phyloP scores from a whole-genome alignment of 176 grass and related monocot genomes.

The Rhipidocladum racemiflorum region DNA sequence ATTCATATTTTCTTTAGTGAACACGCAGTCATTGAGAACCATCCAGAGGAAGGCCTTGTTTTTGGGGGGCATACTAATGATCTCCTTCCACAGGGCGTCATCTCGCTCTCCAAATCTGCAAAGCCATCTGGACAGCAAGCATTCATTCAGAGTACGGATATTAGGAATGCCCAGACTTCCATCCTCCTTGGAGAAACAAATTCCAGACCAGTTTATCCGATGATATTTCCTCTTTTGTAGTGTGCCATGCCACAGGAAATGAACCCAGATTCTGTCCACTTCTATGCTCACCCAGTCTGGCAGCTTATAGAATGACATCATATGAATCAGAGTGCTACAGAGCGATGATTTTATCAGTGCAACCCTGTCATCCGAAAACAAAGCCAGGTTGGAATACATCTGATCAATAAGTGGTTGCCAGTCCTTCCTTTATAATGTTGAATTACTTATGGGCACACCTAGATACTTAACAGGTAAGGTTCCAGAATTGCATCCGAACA shows the following conservation, averaged over 20 bases:
- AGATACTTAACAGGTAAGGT: background rate
- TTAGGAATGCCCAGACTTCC: background rate
- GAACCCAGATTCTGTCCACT: background rate
- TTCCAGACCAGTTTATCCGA: background rate
- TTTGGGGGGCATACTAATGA: background rate
- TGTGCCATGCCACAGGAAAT: background rate
- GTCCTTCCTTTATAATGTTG: background rate
- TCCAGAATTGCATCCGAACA: slow-evolving; percentile 7
- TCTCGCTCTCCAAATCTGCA: background rate
- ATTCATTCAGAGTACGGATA: background rate
- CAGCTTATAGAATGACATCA: background rate
- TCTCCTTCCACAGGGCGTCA: background rate
- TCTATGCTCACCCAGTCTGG: background rate
- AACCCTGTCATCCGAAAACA: background rate
- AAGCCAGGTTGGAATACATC: background rate
- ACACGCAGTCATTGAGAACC: too few relatives aligned
- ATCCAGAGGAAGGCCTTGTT: too few relatives aligned
- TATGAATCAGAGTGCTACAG: background rate
- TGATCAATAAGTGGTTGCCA: slow-evolving; percentile 2
- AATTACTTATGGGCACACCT: background rate
- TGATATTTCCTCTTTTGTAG: background rate
- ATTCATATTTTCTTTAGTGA: too few relatives aligned
- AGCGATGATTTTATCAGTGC: background rate
- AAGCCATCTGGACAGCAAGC: slow-evolving; percentile 12
- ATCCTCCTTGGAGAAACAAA: background rate